These are phyloP conservation scores for Trichoderma parareesei DNA, from an alignment of 495 filamentous ascomycete species.

Conservation along the genomic window DNA sequence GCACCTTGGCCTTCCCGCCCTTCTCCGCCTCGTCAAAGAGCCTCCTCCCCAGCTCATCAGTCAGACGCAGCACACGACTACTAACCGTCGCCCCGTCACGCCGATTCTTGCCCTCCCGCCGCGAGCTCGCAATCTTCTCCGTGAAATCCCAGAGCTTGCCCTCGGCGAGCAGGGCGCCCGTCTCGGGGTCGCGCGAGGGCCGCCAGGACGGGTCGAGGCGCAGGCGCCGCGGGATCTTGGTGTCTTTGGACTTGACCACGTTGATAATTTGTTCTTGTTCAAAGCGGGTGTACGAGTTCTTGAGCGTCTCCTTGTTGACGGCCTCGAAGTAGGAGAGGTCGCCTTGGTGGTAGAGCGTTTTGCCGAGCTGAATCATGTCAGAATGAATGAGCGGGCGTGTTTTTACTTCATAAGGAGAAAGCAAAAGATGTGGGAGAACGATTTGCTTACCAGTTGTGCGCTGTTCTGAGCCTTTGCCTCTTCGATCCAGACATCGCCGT, in stretches of 20 bases:
- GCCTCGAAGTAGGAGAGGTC: constrained; percentile 95
- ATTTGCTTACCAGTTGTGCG: constrained; percentile 59
- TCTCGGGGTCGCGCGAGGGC: constrained; percentile 53
- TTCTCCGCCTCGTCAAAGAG: constrained; percentile 38
- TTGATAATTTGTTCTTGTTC: constrained; percentile 84
- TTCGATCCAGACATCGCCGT: constrained; percentile 67
- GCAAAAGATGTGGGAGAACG: too few species aligned
- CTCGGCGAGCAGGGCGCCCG: constrained; percentile 53
- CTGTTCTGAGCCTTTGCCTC: constrained; percentile 68
- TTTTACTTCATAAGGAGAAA: neutral
- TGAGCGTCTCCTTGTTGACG: constrained; percentile 94
- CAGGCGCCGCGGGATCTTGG: constrained; percentile 48
- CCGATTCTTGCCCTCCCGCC: constrained; percentile 90
- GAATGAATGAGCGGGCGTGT: constrained; percentile 13
- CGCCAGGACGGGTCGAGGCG: constrained; percentile 71
- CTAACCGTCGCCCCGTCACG: constrained; percentile 85
- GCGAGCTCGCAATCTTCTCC: constrained; percentile 70
- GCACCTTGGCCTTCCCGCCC: constrained; percentile 22
- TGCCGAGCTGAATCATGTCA: constrained; percentile 59
- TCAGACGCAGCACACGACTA: constrained; percentile 68
- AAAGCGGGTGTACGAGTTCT: constrained; percentile 82
- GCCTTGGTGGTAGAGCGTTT: constrained; percentile 95
- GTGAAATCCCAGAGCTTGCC: constrained; percentile 85
- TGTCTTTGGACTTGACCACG: constrained; percentile 55
- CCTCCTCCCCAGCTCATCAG: constrained; percentile 47